Conservation (phyloP, 1,139 yeast species). For the Meyerozyma elateridarum region DNA sequence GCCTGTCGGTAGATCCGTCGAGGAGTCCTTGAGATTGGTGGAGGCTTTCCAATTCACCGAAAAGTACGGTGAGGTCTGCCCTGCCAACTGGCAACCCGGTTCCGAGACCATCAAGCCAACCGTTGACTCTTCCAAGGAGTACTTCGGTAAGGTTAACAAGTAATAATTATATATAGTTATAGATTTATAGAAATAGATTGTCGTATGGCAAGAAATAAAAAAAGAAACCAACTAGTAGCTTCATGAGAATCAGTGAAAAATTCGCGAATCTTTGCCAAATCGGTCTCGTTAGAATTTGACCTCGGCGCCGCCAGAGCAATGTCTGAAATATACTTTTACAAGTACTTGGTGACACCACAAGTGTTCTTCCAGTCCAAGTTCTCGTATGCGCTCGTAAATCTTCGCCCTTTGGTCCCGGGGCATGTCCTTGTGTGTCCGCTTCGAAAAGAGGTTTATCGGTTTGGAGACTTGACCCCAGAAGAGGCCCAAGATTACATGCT, state of each 20-base stretch:
- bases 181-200: constrained; percentile 1
- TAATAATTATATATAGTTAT: too few relatives aligned
- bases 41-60: constrained; percentile 99
- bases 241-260: not conserved
- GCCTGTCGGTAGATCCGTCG: constrained; percentile 98
- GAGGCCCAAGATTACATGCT: constrained; percentile 77
- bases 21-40: constrained; percentile 92
- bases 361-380: constrained; percentile 53
- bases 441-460: constrained; percentile 51
- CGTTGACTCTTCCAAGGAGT: constrained; percentile 76
- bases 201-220: too few relatives aligned
- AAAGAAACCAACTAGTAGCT: not conserved
- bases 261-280: too few relatives aligned
- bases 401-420: constrained; percentile 88
- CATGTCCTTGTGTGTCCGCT: constrained; percentile 85
- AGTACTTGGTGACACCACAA: constrained; percentile 58
- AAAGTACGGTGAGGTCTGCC: constrained; percentile 97
- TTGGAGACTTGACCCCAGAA: constrained; percentile 62
- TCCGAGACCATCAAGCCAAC: constrained; percentile 89
- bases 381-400: constrained; percentile 79
- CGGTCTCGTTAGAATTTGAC: too few relatives aligned
- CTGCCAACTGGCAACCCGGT: constrained; percentile 99
- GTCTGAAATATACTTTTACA: constrained; percentile 41
- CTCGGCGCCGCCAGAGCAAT: constrained; percentile 5
- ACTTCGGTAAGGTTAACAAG: constrained; percentile 60